Evolutionary conservation across 169 alveolate species (phyloP), one percentile per base, ranked within the genome.

Genomic region (Eimeria sp.): DNA sequence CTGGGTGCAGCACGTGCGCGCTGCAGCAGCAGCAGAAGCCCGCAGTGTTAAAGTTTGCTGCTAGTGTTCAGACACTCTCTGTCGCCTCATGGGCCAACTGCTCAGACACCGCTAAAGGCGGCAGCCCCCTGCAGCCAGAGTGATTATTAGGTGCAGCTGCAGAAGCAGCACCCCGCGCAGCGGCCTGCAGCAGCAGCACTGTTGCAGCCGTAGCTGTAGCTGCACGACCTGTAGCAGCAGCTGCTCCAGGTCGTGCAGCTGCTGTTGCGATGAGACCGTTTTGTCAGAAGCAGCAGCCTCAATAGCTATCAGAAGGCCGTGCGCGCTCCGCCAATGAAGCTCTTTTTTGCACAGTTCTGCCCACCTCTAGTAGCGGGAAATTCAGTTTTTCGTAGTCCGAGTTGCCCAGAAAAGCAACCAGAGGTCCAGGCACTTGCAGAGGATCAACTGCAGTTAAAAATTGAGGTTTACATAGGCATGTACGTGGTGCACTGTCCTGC

Each of bases 21-120:
- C 40, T 76, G 87, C 87, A 20, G 87, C 87, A 43, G 87, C 87
- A 76, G 87, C 87, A 76, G 87, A 27, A 43, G 61, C 57, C 87
- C 61, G 87, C 87, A 76, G 87, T 76, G 65, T 76, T 22, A 10
- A 76, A 25, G 63, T 40, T 76, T 76, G 87, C 87, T 40, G 61
- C 51, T 61, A 61, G n/a, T 61, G 70, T 18, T 61, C 5, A 20
- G n/a, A 61, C 70, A 61, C 70, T 61, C 70, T 61, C 70, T 18
- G 70, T 61, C 20, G 70, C 70, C n/a, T 25, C 27, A 9, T 18
- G 70, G 70, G 70, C n/a, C 70, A 61, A 61, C 70, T 61, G 70
- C n/a, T 25, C 27, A 61, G 20, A 61, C 70, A 61, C 70, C 70
- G 70, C 70, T 25, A 25, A 61, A 61, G 70, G 70, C 70, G 70